phyloP scores from a whole-genome alignment of 2,329 filamentous ascomycete genomes.

The Aspergillus sp. region DNA sequence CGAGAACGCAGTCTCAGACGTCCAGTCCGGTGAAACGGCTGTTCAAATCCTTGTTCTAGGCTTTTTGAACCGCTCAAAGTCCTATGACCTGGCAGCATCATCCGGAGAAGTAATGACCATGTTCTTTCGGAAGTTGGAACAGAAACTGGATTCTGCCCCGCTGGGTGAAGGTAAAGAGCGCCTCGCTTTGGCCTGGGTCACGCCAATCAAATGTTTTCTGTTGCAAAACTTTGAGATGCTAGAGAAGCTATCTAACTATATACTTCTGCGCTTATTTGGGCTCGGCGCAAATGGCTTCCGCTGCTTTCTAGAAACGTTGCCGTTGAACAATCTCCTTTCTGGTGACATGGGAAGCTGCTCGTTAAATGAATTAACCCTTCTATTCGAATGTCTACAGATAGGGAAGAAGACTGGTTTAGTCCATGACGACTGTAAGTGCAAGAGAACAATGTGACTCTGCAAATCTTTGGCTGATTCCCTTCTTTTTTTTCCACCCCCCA shows the following conservation, averaged over 20 bases:
- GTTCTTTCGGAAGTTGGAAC: constrained; percentile 31
- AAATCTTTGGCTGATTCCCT: not conserved
- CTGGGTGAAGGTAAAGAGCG: constrained; percentile 10
- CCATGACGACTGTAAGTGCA: constrained; percentile 60
- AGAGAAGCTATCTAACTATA: constrained; percentile 36
- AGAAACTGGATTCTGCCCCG: not conserved
- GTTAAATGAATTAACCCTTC: constrained; percentile 58
- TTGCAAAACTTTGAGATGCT: constrained; percentile 36
- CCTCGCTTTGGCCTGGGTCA: constrained; percentile 35
- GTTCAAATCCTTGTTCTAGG: constrained; percentile 32
- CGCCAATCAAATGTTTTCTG: constrained; percentile 36
- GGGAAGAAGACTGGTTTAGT: constrained; percentile 70
- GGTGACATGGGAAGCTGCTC: constrained; percentile 48
- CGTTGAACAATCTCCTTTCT: constrained; percentile 49
- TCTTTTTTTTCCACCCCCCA: constrained; percentile 7
- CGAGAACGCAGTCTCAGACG: constrained; percentile 12
- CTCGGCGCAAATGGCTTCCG: constrained; percentile 34
- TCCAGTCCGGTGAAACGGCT: constrained; percentile 18
- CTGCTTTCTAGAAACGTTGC: constrained; percentile 59
- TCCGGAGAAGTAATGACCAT: constrained; percentile 28
- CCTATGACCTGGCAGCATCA: constrained; percentile 28
- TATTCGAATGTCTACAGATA: constrained; percentile 67
- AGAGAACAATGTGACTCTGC: constrained; percentile 12
- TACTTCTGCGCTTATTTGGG: constrained; percentile 38
- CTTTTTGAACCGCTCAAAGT: constrained; percentile 32